Conservation (phyloP, 192 early-diverging fungal genomes). For the Gaertneriomyces semiglobifer region DNA sequence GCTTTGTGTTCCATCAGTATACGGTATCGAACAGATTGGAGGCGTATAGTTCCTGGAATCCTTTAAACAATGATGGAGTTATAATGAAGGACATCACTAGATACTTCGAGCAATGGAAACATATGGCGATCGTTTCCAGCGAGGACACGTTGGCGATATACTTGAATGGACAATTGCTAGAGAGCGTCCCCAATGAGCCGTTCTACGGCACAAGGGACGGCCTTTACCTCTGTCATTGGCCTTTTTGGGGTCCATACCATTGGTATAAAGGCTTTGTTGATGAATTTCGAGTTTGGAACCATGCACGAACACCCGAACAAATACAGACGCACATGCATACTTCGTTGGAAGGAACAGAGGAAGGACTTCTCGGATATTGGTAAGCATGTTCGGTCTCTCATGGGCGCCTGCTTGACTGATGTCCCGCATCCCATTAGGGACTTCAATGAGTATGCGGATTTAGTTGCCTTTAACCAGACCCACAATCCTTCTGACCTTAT, state of each 20-base stretch:
- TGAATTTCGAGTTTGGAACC: constrained; percentile 14
- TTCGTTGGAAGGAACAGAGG: not conserved
- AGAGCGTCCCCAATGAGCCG: not conserved
- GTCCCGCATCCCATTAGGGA: not conserved
- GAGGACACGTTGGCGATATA: not conserved
- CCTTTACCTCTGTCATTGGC: constrained; percentile 12
- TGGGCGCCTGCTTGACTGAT: not conserved
- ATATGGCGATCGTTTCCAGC: constrained; percentile 11
- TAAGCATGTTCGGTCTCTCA: not conserved
- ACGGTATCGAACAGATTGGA: not conserved
- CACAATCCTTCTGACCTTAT: not conserved
- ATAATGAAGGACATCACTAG: constrained; percentile 1
- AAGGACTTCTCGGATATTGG: constrained; percentile 13
- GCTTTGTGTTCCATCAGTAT: constrained; percentile 11
- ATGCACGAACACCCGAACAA: not conserved
- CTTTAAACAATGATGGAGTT: not conserved
- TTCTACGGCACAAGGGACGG: constrained; percentile 16
- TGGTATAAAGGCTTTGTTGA: constrained; percentile 12
- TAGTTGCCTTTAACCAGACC: not conserved
- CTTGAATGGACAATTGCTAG: constrained; percentile 12
- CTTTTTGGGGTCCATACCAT: constrained; percentile 8
- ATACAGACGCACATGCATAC: constrained; percentile 5
- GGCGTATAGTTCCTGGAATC: constrained; percentile 14
- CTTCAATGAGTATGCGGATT: constrained; percentile 13
- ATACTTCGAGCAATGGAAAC: constrained; percentile 19